Evolutionary conservation across 306 rosid species (phyloP), one percentile per base, ranked within the genome.

Genomic region (Leucaena leucocephala): DNA sequence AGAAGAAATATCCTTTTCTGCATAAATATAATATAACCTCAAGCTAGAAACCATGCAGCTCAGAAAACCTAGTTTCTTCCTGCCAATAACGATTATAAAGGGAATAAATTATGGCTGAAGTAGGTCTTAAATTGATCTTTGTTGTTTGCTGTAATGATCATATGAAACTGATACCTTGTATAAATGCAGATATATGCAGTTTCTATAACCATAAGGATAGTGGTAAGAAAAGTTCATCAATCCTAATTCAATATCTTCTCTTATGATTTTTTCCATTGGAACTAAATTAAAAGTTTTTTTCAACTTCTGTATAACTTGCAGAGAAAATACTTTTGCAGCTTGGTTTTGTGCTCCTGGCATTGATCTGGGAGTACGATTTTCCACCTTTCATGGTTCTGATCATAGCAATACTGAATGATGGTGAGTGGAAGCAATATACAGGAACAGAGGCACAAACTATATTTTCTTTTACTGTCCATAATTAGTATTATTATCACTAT

Each of bases 311-410:
- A 6, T 68, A 11, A 42, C 33, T n/a, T 42, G 10, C 27, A 65
- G 38, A 16, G 80, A 84, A 21, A 78, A 81, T 50, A 64, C 52
- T 84, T 67, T 80, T 81, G 86, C 97, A 93, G 97, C 94, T 93
- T 86, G 97, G 97, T 76, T 93, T 90, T 22, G 89, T 88, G 78
- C 96, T 93, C 77, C 85, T 93, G 62, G 92, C 97, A 8, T 82
- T 91, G 88, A 93, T 93, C 75, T 93, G 97, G 97, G 94, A 90
- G 84, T 90, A 89, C 76, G 96, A 93, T 80, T 93, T 93, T 87
- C 97, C 96, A 71, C 96, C 96, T 73, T 93, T 93, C 90, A 93
- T 93, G 97, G 97, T 93, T 76, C 88, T 93, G 83, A 91, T 90
- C 65, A 83, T 93, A 81, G 96, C 97, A 27, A 90, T 93, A 80